These are phyloP conservation scores for Septoria linicola DNA, from an alignment of 2,329 filamentous ascomycete species.

Conservation along the genomic window DNA sequence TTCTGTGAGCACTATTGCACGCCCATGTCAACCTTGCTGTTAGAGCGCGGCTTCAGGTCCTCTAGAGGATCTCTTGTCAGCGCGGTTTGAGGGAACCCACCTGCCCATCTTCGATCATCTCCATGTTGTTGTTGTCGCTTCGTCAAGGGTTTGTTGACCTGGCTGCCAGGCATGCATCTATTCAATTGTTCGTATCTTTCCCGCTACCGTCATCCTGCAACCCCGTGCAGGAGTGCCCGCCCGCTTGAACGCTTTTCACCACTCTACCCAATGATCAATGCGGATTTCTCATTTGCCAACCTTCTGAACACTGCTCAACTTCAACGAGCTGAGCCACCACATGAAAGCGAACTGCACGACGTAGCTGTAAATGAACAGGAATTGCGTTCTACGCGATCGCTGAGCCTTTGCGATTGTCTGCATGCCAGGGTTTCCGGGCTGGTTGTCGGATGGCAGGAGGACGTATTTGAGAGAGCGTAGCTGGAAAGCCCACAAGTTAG, in stretches of 20 bases:
- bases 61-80: no score
- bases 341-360: constrained; percentile 92
- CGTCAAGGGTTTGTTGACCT: no score
- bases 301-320: constrained; percentile 26
- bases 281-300: constrained; percentile 3
- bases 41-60: no score
- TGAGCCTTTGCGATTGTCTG: constrained; percentile 79
- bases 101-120: no score
- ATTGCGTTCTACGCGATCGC: constrained; percentile 83
- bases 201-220: no score
- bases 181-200: no score
- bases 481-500: constrained; percentile 47
- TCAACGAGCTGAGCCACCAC: constrained; percentile 68
- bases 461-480: constrained; percentile 95
- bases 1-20: no score
- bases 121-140: no score
- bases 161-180: no score
- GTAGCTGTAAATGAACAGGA: constrained; percentile 92
- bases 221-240: background rate
- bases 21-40: no score
- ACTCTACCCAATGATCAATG: background rate
- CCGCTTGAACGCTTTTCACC: constrained; percentile 22
- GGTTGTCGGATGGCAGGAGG: constrained; percentile 77
- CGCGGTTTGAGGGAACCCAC: no score
- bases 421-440: constrained; percentile 62